Percentiles rank a stretch among this genome's conserved stretches.
Evolutionary conservation across 495 filamentous ascomycete genomes (phyloP).

Genomic region (Podospora sp.): DNA sequence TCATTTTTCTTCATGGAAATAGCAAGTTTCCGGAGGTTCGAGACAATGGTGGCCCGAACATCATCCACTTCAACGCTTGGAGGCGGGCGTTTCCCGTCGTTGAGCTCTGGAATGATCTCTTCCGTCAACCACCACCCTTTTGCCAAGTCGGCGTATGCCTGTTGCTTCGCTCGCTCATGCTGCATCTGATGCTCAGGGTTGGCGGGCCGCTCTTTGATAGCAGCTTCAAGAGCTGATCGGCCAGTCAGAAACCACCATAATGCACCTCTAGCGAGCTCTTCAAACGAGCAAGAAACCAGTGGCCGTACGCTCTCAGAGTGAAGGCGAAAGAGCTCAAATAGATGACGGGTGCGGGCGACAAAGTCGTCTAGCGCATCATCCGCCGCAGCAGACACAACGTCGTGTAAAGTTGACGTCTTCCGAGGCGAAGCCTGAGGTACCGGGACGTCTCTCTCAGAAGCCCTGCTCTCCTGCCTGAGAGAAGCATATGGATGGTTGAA

Average conservation of each 20-base stretch:
- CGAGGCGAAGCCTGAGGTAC: constrained; percentile 29
- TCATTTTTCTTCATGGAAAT: constrained; percentile 82
- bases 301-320: constrained; percentile 73
- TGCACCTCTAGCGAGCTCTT: constrained; percentile 69
- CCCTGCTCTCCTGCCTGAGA: constrained; percentile 29
- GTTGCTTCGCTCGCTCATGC: constrained; percentile 54
- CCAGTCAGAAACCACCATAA: constrained; percentile 90
- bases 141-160: constrained; percentile 76
- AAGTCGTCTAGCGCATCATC: constrained; percentile 72
- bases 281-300: constrained; percentile 56
- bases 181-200: constrained; percentile 43
- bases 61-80: constrained; percentile 47
- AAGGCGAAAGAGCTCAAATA: constrained; percentile 67
- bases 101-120: constrained; percentile 61
- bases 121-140: constrained; percentile 82
- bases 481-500: constrained; percentile 31
- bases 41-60: constrained; percentile 57
- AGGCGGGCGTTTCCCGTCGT: constrained; percentile 37
- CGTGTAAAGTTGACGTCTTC: constrained; percentile 35
- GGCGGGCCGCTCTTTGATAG: constrained; percentile 63
- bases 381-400: constrained; percentile 46
- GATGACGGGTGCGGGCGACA: constrained; percentile 63
- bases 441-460: constrained; percentile 29
- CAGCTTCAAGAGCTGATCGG: constrained; percentile 68
- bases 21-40: constrained; percentile 69